Percentiles rank a stretch among this genome's conserved stretches.
phyloP scores from a whole-genome alignment of 805 yeast species.

The Barnettozyma californica region DNA sequence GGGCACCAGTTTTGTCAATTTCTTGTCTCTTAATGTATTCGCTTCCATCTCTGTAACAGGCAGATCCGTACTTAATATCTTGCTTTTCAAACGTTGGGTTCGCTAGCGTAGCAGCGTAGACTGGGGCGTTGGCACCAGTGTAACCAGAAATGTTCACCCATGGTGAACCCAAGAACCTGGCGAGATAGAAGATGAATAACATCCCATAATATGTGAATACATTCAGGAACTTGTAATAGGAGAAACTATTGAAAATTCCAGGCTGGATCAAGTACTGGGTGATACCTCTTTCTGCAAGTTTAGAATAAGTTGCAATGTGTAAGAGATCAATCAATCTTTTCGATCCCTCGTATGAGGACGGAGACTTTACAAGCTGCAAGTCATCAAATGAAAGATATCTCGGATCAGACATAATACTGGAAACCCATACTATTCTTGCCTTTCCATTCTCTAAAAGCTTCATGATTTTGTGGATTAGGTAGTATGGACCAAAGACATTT shows the following conservation, averaged over 20 bases:
- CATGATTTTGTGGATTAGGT: constrained; percentile 60
- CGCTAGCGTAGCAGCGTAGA: constrained; percentile 55
- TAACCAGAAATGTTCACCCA: constrained; percentile 89
- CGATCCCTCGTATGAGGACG: constrained; percentile 84
- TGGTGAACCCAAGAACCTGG: constrained; percentile 76
- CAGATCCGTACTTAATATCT: constrained; percentile 66
- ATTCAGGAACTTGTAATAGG: constrained; percentile 72
- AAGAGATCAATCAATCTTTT: constrained; percentile 80
- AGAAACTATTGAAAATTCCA: constrained; percentile 83
- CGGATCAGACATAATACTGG: constrained; percentile 77
- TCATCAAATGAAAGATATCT: constrained; percentile 70
- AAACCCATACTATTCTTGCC: constrained; percentile 78
- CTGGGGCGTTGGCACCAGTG: constrained; percentile 83
- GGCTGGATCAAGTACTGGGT: constrained; percentile 84
- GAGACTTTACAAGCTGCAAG: constrained; percentile 58
- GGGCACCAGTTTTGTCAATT: constrained; percentile 59
- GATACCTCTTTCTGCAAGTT: constrained; percentile 48
- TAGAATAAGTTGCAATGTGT: constrained; percentile 64
- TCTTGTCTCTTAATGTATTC: constrained; percentile 55
- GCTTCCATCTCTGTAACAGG: constrained; percentile 55
- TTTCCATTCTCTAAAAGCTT: constrained; percentile 48
- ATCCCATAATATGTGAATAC: constrained; percentile 79
- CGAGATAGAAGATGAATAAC: constrained; percentile 76
- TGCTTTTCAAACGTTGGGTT: constrained; percentile 43
- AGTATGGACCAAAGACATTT: constrained; percentile 95